Conservation (phyloP, 2,329 filamentous ascomycete genomes). For the Cladorrhinum sp. region DNA sequence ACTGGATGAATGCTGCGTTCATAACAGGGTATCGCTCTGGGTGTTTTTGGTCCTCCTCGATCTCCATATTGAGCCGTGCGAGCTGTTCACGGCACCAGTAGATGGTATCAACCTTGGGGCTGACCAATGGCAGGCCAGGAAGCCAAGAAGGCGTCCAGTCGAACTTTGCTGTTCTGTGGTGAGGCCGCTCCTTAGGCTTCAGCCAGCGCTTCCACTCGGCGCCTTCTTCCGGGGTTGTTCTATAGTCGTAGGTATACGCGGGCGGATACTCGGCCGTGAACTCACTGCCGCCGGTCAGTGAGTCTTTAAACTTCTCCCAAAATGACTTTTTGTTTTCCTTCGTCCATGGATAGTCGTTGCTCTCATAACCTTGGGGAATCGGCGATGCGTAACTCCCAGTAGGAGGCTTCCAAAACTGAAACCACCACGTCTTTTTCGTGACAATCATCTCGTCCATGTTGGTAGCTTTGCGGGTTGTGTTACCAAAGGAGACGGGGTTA, state of each 20-base stretch:
- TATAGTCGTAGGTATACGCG: constrained; percentile 59
- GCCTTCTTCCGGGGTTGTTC: constrained; percentile 59
- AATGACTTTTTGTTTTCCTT: constrained; percentile 44
- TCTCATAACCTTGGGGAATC: constrained; percentile 54
- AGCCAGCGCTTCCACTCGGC: constrained; percentile 82
- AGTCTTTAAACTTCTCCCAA: constrained; percentile 49
- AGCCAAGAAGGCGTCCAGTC: constrained; percentile 63
- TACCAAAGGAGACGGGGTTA: constrained; percentile 38
- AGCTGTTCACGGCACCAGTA: constrained; percentile 85
- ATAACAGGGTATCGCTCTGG: constrained; percentile 85
- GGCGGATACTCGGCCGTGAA: constrained; percentile 56
- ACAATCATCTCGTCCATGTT: constrained; percentile 50
- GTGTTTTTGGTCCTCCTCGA: constrained; percentile 82
- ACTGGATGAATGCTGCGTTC: constrained; percentile 97
- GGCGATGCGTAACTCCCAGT: constrained; percentile 60
- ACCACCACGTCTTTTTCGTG: constrained; percentile 49
- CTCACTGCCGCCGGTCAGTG: constrained; percentile 42
- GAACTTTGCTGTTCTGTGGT: constrained; percentile 68
- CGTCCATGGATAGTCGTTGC: constrained; percentile 41
- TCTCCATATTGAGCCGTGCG: constrained; percentile 84
- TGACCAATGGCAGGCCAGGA: constrained; percentile 72
- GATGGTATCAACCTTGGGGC: constrained; percentile 92
- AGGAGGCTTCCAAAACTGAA: constrained; percentile 64
- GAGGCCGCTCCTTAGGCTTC: constrained; percentile 76
- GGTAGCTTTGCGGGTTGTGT: constrained; percentile 51